These are phyloP conservation scores for Talaromyces sp. DNA, from an alignment of 2,329 filamentous ascomycete species.

Conservation along the genomic window DNA sequence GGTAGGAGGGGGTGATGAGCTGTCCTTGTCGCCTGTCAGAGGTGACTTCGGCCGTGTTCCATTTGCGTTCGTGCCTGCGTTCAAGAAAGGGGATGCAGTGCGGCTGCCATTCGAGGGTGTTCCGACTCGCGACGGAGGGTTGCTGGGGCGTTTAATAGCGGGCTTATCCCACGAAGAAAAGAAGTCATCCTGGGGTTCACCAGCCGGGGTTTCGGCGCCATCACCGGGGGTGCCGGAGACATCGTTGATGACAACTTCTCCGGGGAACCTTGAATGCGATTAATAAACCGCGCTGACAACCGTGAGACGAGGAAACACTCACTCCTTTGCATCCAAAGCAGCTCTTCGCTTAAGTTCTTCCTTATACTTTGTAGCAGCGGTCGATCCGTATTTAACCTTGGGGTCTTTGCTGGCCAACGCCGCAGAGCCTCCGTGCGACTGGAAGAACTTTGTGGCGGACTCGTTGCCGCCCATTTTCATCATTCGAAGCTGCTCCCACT, in stretches of 20 bases:
- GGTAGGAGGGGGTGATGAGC: conserved; percentile 49
- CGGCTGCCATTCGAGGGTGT: conserved; percentile 78
- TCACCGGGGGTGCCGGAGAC: conserved; percentile 56
- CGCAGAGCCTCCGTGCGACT: conserved; percentile 88
- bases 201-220: conserved; percentile 68
- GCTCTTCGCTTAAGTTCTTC: conserved; percentile 87
- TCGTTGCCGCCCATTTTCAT: conserved; percentile 99
- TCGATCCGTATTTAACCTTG: conserved; percentile 94
- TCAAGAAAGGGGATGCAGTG: conserved; percentile 85
- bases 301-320: conserved; percentile 31
- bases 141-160: conserved; percentile 90
- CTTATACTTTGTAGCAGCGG: conserved; percentile 94
- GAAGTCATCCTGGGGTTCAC: conserved; percentile 84
- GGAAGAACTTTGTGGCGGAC: conserved; percentile 96
- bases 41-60: conserved; percentile 76
- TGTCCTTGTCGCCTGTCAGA: conserved; percentile 55
- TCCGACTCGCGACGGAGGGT: conserved; percentile 80
- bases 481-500: conserved; percentile 94
- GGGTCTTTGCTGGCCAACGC: conserved; percentile 93
- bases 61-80: conserved; percentile 60
- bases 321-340: conserved; percentile 78
- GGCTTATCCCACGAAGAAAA: conserved; percentile 99
- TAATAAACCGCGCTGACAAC: conserved; percentile 14
- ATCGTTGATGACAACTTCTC: conserved; percentile 74
- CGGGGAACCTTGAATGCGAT: conserved; percentile 60